Evolutionary conservation across 768 basidiomycete species (phyloP), one percentile per base, ranked within the genome.

Genomic region (Hygrophorus pudorinus): DNA sequence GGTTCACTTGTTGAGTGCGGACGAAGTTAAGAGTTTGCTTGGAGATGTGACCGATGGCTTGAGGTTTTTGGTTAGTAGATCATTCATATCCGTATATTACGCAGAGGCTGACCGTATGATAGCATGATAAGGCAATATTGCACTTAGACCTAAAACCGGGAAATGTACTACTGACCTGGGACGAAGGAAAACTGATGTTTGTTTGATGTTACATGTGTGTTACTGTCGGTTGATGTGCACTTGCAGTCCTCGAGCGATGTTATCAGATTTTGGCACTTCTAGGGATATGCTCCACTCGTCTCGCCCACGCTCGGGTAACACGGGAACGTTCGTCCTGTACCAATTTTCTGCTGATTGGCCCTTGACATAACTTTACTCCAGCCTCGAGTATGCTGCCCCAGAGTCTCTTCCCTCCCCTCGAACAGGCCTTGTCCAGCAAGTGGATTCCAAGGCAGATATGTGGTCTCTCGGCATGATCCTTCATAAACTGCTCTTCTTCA

Each of bases 401-500:
- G 94, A 97, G 59, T 85, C 88, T 0, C 69, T 98, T 1, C 78
- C 80, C 2, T 76, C 78, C 0, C 78, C 75, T 11, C 61, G 67
- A 5, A 81, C 78, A 0, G 86, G 87, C 0, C 60, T 71, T 16
- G 75, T 86, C 6, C 70, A 67, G 6, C 80, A 85, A 37, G 71
- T 89, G 2, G 84, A 88, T 54, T 88, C 89, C 0, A 92, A 92
- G 56, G 76, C 86, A 3, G 93, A 98, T 57, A 91, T 96, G 81
- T 98, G 94, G 93, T 89, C 88, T 4, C 71, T 98, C 12, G 93
- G 93, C 50, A 91, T 98, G 85, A 88, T 98, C 45, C 70, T 98
- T 13, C 81, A 97, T 67, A 93, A 91, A 54, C 72, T 98, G 48
- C 65, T 94, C 1, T 98, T 96, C 65, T 91, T 97, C 65, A 76